Evolutionary conservation across 2,329 filamentous ascomycete genomes (phyloP).

Genomic region (Pyrenochaeta sp.): DNA sequence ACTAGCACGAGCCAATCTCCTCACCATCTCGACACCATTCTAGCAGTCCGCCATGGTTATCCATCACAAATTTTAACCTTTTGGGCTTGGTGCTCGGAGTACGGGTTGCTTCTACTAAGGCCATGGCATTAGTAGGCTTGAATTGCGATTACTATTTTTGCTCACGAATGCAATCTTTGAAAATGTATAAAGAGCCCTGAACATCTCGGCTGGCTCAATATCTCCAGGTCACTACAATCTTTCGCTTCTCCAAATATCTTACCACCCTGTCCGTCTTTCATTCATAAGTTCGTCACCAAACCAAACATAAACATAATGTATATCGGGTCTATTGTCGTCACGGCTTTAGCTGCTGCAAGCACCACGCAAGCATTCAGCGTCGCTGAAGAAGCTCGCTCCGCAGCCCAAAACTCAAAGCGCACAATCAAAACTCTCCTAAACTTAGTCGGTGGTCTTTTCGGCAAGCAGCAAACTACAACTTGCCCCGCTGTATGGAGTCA

Average conservation of each 20-base stretch:
- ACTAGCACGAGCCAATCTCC: slow-evolving; percentile 21
- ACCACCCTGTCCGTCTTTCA: slow-evolving; percentile 6
- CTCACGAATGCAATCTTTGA: slow-evolving; percentile 2
- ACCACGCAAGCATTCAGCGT: slow-evolving; percentile 35
- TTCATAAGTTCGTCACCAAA: slow-evolving; percentile 8
- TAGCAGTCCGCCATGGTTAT: slow-evolving; percentile 23
- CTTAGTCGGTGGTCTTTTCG: slow-evolving; percentile 10
- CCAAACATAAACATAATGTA: slow-evolving; percentile 41
- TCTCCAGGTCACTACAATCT: slow-evolving; percentile 16
- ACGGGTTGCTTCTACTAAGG: slow-evolving; percentile 13
- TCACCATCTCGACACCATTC: slow-evolving; percentile 26
- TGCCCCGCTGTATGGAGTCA: slow-evolving; percentile 46
- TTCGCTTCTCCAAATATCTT: slow-evolving; percentile 12
- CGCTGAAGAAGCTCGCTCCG: slow-evolving; percentile 23
- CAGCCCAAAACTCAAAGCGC: slow-evolving; percentile 25
- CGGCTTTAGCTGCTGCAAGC: slow-evolving; percentile 35
- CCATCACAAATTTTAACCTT: slow-evolving; percentile 10
- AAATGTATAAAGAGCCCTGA: slow-evolving; percentile 29
- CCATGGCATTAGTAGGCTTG: slow-evolving; percentile 2
- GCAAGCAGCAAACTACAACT: slow-evolving; percentile 8
- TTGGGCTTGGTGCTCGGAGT: slow-evolving; percentile 15
- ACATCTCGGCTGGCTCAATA: slow-evolving; percentile 8
- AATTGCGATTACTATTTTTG: slow-evolving; percentile 27
- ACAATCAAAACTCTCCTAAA: slow-evolving; percentile 18
- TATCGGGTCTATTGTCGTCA: slow-evolving; percentile 38